Evolutionary conservation across 345 rosid species (phyloP).

Genomic region (Eucalyptus caleyi): DNA sequence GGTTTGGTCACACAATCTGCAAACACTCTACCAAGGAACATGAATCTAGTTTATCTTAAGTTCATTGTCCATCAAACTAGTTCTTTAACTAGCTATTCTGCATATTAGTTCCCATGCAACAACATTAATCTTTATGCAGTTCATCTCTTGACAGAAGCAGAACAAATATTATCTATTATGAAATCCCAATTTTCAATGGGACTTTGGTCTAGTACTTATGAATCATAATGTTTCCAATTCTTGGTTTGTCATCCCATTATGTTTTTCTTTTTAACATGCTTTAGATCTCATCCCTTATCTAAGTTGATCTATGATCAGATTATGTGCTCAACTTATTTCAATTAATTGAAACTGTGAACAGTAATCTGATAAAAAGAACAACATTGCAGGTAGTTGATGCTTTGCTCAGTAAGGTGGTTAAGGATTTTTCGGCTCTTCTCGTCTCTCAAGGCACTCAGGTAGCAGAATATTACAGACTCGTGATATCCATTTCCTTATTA

Average conservation of each 20-base stretch:
- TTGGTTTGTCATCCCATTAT: neutral
- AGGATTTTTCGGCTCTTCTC: constrained; percentile 78
- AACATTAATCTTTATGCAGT: neutral
- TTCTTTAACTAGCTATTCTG: neutral
- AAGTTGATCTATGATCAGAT: neutral
- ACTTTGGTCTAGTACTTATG: neutral
- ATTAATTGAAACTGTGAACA: neutral
- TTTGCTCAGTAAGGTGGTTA: constrained; percentile 71
- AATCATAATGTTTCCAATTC: neutral
- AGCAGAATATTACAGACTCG: neutral
- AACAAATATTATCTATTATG: neutral
- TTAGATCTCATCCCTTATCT: neutral
- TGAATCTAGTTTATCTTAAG: neutral
- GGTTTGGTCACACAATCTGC: neutral
- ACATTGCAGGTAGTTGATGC: constrained; percentile 57
- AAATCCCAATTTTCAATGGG: neutral
- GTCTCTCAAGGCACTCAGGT: constrained; percentile 93
- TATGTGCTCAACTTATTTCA: neutral
- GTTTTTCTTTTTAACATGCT: neutral
- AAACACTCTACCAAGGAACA: neutral
- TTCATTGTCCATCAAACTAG: neutral
- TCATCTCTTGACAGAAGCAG: neutral
- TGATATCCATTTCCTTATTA: neutral
- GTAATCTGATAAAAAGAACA: neutral
- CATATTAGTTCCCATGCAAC: neutral